Evolutionary conservation across 495 filamentous ascomycete genomes (phyloP).

Genomic region (Penicillium ochrochloron): DNA sequence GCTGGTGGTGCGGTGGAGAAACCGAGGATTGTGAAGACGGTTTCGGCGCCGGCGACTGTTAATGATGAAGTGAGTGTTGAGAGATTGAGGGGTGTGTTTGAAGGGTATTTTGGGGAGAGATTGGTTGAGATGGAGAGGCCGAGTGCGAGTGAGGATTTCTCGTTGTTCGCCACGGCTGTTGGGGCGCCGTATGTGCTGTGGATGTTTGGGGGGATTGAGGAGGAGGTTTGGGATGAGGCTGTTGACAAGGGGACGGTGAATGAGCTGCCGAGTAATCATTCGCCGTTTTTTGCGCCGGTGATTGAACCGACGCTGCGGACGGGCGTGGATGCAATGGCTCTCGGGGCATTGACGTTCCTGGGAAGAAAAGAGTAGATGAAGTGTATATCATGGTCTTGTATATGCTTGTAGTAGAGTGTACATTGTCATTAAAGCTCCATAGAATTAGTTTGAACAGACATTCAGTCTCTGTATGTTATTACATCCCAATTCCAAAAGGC

Average conservation of each 20-base stretch:
- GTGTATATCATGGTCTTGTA: too few species aligned
- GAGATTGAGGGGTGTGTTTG: constrained; percentile 46
- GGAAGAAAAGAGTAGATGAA: constrained; percentile 3
- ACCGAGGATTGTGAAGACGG: constrained; percentile 43
- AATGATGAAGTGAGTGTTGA: constrained; percentile 54
- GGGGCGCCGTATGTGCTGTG: constrained; percentile 60
- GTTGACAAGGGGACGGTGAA: constrained; percentile 47
- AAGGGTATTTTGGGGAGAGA: constrained; percentile 45
- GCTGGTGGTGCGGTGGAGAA: constrained; percentile 46
- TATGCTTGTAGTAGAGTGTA: too few species aligned
- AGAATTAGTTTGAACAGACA: neutral
- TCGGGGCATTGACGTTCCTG: constrained; percentile 56
- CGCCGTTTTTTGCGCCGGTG: constrained; percentile 61
- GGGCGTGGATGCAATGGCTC: constrained; percentile 59
- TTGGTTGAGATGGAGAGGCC: constrained; percentile 32
- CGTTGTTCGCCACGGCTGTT: constrained; percentile 55
- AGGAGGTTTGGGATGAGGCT: constrained; percentile 51
- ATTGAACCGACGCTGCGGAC: constrained; percentile 62
- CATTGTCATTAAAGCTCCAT: too few species aligned
- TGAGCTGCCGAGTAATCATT: constrained; percentile 60
- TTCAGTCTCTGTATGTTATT: neutral
- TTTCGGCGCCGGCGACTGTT: constrained; percentile 52
- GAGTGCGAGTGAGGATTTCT: constrained; percentile 60
- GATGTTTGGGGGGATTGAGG: constrained; percentile 58
- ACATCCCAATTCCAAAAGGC: constrained; percentile 13